Conservation (phyloP, 2,329 filamentous ascomycete genomes). For the Paecilomyces sp. region DNA sequence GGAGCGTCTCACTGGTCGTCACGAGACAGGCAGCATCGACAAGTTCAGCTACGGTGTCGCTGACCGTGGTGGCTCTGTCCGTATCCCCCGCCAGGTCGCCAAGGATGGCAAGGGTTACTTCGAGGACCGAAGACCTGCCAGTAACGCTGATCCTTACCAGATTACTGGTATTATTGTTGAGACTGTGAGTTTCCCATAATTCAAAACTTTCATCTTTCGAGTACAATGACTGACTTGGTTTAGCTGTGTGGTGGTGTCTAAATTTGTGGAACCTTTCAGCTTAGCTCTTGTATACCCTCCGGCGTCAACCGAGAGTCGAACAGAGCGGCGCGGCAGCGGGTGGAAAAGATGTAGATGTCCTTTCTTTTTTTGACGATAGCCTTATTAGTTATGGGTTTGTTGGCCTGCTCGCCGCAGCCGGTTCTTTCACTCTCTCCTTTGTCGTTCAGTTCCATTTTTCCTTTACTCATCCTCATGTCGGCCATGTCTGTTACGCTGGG, state of each 20-base stretch:
- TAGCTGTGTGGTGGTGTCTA: slow-evolving; percentile 36
- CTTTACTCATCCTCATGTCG: not conserved
- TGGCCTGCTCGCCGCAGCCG: not conserved
- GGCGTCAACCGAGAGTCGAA: slow-evolving; percentile 30
- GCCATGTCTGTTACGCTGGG: not conserved
- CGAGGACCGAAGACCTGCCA: slow-evolving; percentile 74
- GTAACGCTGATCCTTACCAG: slow-evolving; percentile 82
- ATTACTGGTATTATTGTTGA: slow-evolving; percentile 75
- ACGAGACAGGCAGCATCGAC: slow-evolving; percentile 93
- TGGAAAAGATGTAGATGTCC: slow-evolving; percentile 23
- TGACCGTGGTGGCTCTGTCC: slow-evolving; percentile 90
- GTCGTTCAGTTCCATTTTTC: slow-evolving; percentile 1
- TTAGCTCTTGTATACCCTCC: slow-evolving; percentile 35
- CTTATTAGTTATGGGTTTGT: not conserved
- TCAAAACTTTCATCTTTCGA: no score
- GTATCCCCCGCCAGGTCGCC: slow-evolving; percentile 78
- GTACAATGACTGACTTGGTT: slow-evolving; percentile 6
- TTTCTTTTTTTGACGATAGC: slow-evolving; percentile 8
- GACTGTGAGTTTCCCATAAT: slow-evolving; percentile 40
- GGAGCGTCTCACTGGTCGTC: slow-evolving; percentile 80
- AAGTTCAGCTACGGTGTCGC: slow-evolving; percentile 90
- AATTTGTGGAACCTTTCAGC: slow-evolving; percentile 19
- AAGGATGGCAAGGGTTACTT: slow-evolving; percentile 94
- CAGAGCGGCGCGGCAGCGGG: slow-evolving; percentile 27
- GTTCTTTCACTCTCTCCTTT: slow-evolving; percentile 1